Percentiles rank a stretch among this genome's conserved stretches.
Conservation (phyloP, 2,329 filamentous ascomycete species). For the Scytalidium sp. region DNA sequence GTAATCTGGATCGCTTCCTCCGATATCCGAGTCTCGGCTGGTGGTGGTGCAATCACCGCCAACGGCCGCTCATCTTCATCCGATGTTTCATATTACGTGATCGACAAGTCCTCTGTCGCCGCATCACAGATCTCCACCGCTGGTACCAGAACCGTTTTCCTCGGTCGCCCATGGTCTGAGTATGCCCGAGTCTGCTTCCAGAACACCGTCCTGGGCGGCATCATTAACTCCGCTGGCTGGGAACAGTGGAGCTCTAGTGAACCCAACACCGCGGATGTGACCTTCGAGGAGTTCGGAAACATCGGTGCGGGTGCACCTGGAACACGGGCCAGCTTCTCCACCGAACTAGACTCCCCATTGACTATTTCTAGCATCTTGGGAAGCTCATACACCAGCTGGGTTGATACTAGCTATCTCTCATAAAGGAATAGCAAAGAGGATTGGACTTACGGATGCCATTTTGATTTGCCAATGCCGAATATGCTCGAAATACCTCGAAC, state of each 20-base stretch:
- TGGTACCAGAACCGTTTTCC: slow-evolving; percentile 38
- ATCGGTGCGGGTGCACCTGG: slow-evolving; percentile 47
- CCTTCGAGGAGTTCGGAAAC: slow-evolving; percentile 52
- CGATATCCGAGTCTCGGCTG: slow-evolving; percentile 42
- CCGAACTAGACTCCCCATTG: slow-evolving; percentile 36
- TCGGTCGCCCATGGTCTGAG: slow-evolving; percentile 51
- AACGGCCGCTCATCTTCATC: slow-evolving; percentile 37
- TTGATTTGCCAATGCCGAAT: no score
- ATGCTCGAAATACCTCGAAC: no score
- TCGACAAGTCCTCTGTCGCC: slow-evolving; percentile 48
- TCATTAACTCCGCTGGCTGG: slow-evolving; percentile 52
- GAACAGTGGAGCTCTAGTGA: slow-evolving; percentile 40
- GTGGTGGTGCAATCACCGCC: slow-evolving; percentile 44
- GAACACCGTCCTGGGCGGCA: slow-evolving; percentile 40
- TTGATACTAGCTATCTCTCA: slow-evolving; percentile 38
- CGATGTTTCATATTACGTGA: slow-evolving; percentile 48
- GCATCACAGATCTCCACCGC: slow-evolving; percentile 37
- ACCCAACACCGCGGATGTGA: slow-evolving; percentile 42
- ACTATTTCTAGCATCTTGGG: slow-evolving; percentile 43
- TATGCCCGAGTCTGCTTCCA: slow-evolving; percentile 52
- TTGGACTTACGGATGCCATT: no score
- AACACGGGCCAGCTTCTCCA: slow-evolving; percentile 44
- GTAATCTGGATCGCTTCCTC: slow-evolving; percentile 48
- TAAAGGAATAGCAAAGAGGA: no score
- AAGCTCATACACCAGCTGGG: slow-evolving; percentile 37